Evolutionary conservation across 768 basidiomycete species (phyloP).

Genomic region (Boletellus ananiceps): DNA sequence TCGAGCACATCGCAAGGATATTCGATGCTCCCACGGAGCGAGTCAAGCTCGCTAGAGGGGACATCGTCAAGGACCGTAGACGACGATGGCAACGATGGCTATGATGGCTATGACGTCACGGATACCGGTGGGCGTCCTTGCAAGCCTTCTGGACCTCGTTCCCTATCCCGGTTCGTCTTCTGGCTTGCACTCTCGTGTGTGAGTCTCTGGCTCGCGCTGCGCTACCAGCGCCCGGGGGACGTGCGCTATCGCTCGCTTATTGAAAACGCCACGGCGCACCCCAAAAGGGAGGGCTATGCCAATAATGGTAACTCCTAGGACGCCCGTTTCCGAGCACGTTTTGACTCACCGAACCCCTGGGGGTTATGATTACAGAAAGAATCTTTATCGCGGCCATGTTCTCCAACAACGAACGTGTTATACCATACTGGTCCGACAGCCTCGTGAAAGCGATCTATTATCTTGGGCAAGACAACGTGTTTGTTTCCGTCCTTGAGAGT

Average conservation of each 20-base stretch:
- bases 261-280: slow-evolving; percentile 10
- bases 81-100: neutral
- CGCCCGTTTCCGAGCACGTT: too few species aligned
- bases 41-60: neutral
- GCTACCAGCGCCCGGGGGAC: slow-evolving; percentile 7
- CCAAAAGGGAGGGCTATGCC: slow-evolving; percentile 11
- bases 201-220: slow-evolving; percentile 3
- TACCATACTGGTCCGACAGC: slow-evolving; percentile 38
- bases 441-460: slow-evolving; percentile 34
- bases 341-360: too few species aligned
- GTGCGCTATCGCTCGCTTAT: slow-evolving; percentile 13
- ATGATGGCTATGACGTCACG: neutral
- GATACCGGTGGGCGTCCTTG: neutral
- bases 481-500: slow-evolving; percentile 40
- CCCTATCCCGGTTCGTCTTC: neutral
- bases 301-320: slow-evolving; percentile 8
- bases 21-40: slow-evolving; percentile 7
- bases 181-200: slow-evolving; percentile 5
- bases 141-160: neutral
- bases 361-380: slow-evolving; percentile 1
- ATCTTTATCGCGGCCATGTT: slow-evolving; percentile 33
- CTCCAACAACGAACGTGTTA: slow-evolving; percentile 34
- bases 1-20: slow-evolving; percentile 5
- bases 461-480: slow-evolving; percentile 41
- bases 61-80: too few species aligned